phyloP scores from a whole-genome alignment of 805 yeast species.

The Schwanniomyces pseudopolymorphus region DNA sequence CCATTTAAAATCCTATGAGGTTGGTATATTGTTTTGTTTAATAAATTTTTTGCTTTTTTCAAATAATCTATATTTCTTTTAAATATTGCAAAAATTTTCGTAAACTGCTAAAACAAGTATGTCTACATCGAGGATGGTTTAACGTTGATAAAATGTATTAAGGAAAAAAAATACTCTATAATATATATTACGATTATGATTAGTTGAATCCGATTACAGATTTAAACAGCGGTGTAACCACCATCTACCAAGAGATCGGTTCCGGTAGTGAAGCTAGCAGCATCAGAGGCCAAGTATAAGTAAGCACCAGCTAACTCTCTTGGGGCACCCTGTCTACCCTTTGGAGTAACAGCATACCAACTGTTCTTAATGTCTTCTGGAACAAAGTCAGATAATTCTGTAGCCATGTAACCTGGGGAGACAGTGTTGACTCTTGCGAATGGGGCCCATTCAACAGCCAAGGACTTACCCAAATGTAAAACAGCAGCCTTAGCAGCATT shows the following conservation, averaged over 20 bases:
- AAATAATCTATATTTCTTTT: too few relatives aligned
- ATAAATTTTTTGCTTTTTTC: too few relatives aligned
- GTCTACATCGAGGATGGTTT: too few relatives aligned
- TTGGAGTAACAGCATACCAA: conserved; percentile 53
- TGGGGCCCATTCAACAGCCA: conserved; percentile 84
- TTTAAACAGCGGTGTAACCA: conserved; percentile 58
- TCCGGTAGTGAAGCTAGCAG: conserved; percentile 78
- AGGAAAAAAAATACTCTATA: background rate
- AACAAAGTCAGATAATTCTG: conserved; percentile 56
- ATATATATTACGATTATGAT: background rate
- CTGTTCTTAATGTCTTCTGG: conserved; percentile 32
- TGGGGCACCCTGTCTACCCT: conserved; percentile 75
- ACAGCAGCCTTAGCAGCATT: conserved; percentile 87
- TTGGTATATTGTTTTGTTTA: too few relatives aligned
- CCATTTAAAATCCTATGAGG: too few relatives aligned
- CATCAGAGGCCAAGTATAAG: conserved; percentile 76
- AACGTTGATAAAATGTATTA: background rate
- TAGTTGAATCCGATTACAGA: background rate
- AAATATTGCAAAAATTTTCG: too few relatives aligned
- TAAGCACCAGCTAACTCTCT: conserved; percentile 79
- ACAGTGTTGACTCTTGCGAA: conserved; percentile 83
- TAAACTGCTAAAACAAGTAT: too few relatives aligned
- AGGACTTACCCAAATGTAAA: conserved; percentile 68
- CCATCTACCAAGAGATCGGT: conserved; percentile 78
- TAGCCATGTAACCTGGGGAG: conserved; percentile 83